Evolutionary conservation across 2,329 filamentous ascomycete genomes (phyloP), one percentile per base, ranked within the genome.

Genomic region (Exophiala oligosperma): DNA sequence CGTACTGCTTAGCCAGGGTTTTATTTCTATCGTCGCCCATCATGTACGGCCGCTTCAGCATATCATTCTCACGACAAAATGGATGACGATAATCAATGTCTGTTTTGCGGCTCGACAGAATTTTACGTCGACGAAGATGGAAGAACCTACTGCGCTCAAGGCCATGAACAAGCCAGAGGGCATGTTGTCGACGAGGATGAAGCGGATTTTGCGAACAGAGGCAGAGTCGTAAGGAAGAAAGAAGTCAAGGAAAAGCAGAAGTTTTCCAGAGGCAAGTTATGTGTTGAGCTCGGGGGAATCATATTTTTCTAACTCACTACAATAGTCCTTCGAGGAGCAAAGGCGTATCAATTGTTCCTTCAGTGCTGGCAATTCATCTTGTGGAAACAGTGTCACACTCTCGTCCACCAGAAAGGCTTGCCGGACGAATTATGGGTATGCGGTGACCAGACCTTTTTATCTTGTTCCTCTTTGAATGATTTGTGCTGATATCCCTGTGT

Each of bases 351-450:
- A 62, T 82, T 97, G 24, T 97, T 90, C 71, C 79, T 97, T 37
- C 89, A 96, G 70, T 88, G 85, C 63, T 83, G 95, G 59, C 93
- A 97, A 73, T 78, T 96, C 32, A 82, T 97, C 49, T 77, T 99
- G 28, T 86, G 92, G 71, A 90, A 89, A 69, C 93, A 97, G 76
- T 76, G 91, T 14, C 75, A 84, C 68, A 92, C 88, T 80, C 78
- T 97, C 29, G 77, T 96, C 12, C 76, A 83, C 23, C 77, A 80
- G 4, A 86, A 86, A 70, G 82, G 83, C 0, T 81, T 94, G 49
- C 86, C 88, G 1, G 72, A 78, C 3, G 88, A 96, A 66, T 79
- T 97, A 11, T 91, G 96, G 78, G 86, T 84, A 65, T 49, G 59
- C 47, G 4, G n/a, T 9, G 23, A 49, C 23, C 28, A 26, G 21